Evolutionary conservation across 1,139 yeast genomes (phyloP), one percentile per base, ranked within the genome.

Genomic region (Pichia sp.): DNA sequence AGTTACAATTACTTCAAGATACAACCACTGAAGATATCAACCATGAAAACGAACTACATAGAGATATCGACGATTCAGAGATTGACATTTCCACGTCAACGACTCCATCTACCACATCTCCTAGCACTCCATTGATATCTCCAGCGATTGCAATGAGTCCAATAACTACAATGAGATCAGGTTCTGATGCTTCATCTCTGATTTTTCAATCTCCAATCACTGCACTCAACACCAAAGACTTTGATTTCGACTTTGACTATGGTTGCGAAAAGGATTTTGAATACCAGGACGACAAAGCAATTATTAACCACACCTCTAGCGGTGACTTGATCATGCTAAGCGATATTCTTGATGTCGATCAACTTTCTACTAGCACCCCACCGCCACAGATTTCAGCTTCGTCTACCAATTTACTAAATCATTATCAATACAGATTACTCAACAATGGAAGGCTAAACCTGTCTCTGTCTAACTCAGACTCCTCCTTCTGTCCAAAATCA

Each of bases 1-100:
- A 56, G 39, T 44, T 55, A 29, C 49, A 49, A 6, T 34, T 39
- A 11, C 31, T 29, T 26, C 34, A 33, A 38, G 7, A 28, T 27
- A 31, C 23, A 16, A 16, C 23, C 23, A 16, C 23, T 16, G 23
- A 16, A 16, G 23, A 16, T 16, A 26, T 16, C 23, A 33, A 33
- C 10, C 9, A 32, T 32, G 11, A 5, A 16, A 16, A 16, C 23
- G 23, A 16, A 16, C 23, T 16, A 16, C 2, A 16, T 16, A 16
- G 23, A 16, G 23, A 16, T 16, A 31, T 31, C 10, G 2, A 31
- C 7, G 10, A 31, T 31, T 8, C 7, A 8, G 7, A 8, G 10
- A 31, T 31, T 10, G 33, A 31, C 10, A 10, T 8, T 8, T 8
- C 9, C 2, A 10, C 33, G 7, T 31, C 33, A 31, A 31, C 33